phyloP scores from a whole-genome alignment of 805 yeast species.

The Lipomyces anomalus region DNA sequence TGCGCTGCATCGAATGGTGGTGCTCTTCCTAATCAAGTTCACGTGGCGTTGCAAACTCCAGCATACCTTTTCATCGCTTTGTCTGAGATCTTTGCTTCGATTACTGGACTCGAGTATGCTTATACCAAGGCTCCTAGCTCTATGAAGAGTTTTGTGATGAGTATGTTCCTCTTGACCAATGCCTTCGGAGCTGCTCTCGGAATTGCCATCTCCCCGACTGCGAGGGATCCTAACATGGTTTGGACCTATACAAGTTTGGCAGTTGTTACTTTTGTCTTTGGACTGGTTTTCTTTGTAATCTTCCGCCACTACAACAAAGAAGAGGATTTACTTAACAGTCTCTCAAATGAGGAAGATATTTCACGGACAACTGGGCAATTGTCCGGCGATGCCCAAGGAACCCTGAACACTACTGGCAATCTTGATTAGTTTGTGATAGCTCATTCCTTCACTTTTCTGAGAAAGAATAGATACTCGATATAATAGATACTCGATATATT shows the following conservation, averaged over 20 bases:
- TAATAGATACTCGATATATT: too few relatives aligned
- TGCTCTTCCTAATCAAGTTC: conserved; percentile 47
- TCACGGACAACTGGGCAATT: conserved; percentile 6
- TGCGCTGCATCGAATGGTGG: conserved; percentile 42
- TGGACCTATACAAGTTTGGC: conserved; percentile 67
- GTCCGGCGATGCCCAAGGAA: conserved; percentile 8
- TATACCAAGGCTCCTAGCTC: conserved; percentile 73
- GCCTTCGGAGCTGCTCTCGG: conserved; percentile 78
- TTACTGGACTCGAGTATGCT: conserved; percentile 79
- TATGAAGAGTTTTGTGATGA: conserved; percentile 61
- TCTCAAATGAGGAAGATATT: conserved; percentile 26
- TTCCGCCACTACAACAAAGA: conserved; percentile 50
- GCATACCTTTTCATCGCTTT: conserved; percentile 68
- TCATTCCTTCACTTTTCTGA: too few relatives aligned
- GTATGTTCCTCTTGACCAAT: conserved; percentile 57
- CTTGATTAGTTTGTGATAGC: too few relatives aligned
- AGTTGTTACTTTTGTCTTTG: conserved; percentile 52
- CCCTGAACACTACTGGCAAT: conserved; percentile 13
- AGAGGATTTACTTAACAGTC: conserved; percentile 53
- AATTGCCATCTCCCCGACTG: conserved; percentile 61
- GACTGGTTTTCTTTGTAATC: conserved; percentile 54
- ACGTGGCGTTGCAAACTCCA: conserved; percentile 67
- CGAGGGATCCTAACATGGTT: conserved; percentile 62
- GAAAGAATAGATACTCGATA: too few relatives aligned
- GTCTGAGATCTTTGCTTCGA: conserved; percentile 72